Base-by-base conservation (phyloP, 2,329 filamentous ascomycete genomes). In the Xylariaceae sp. region DNA sequence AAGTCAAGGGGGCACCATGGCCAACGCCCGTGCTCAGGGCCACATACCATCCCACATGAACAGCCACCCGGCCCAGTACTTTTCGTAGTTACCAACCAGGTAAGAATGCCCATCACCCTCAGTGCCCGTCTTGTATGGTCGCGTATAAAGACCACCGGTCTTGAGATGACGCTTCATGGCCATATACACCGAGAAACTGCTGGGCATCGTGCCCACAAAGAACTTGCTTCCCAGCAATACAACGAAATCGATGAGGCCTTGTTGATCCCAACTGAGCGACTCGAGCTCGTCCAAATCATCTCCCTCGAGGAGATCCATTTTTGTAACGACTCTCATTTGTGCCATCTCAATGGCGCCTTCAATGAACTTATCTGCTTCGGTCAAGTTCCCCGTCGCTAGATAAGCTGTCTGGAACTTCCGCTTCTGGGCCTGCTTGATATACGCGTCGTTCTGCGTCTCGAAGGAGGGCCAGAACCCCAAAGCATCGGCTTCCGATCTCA, bases 11-110 rank as follows among this genome's bases (percentile, higher is more conserved):
- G 22, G 7, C 22, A 28, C 22, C 22, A 7, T 7, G 4, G 22
- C 22, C 22, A 28, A 12, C 12, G 14, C 42, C n/a, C 31, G 16
- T 17, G n/a, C 22, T 51, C 48, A 71, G n/a, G 72, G 72, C 73
- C 73, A 75, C 59, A 75, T 63, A 5, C 71, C 70, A 48, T 75
- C 73, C 59, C 68, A 75, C 69, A 78, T 74, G 56, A 74, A 78
- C 51, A 77, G 66, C 75, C 75, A 78, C 53, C 75, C 73, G 12
- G 72, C 70, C 70, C 71, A 78, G 62, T 76, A 78, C 42, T 66
- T 68, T 5, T 73, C 69, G 41, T 74, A 77, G 18, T 69, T 69
- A 0, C 75, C 75, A 16, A 75, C 67, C 11, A 78, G 63, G 57
- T 71, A 73, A 18, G 72, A 75, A 28, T 69, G 61, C 1, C 68